Evolutionary conservation across 1,139 yeast genomes (phyloP).

Genomic region (Pichia sp.): DNA sequence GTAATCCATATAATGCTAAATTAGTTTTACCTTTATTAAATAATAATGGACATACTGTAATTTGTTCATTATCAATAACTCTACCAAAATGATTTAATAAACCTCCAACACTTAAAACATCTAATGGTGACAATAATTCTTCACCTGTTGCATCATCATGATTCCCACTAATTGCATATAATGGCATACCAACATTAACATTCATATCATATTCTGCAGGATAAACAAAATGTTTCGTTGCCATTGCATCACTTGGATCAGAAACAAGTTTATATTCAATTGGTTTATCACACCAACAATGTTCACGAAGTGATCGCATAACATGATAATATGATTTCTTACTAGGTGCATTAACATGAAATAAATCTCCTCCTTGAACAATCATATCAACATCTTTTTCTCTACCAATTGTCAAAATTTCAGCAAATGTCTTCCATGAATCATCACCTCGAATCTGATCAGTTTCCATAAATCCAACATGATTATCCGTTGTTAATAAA

Average conservation of each 20-base stretch:
- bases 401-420: conserved; percentile 69
- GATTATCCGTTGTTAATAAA: conserved; percentile 89
- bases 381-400: conserved; percentile 79
- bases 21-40: conserved; percentile 78
- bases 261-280: conserved; percentile 79
- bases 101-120: conserved; percentile 75
- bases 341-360: conserved; percentile 84
- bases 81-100: conserved; percentile 86
- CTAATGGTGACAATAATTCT: conserved; percentile 81
- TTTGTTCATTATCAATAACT: conserved; percentile 67
- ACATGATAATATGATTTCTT: conserved; percentile 85
- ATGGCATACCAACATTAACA: conserved; percentile 82
- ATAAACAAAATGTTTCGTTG: conserved; percentile 43
- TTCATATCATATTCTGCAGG: conserved; percentile 90
- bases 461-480: conserved; percentile 86
- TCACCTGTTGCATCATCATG: conserved; percentile 97
- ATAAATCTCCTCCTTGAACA: conserved; percentile 87
- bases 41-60: conserved; percentile 70
- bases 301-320: conserved; percentile 59
- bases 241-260: conserved; percentile 60
- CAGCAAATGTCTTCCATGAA: conserved; percentile 81
- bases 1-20: conserved; percentile 82
- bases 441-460: conserved; percentile 92
- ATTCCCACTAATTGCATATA: conserved; percentile 91
- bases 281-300: conserved; percentile 83